These are phyloP conservation scores for Leptodontidium sp. DNA, from an alignment of 2,329 filamentous ascomycete species.

Conservation along the genomic window DNA sequence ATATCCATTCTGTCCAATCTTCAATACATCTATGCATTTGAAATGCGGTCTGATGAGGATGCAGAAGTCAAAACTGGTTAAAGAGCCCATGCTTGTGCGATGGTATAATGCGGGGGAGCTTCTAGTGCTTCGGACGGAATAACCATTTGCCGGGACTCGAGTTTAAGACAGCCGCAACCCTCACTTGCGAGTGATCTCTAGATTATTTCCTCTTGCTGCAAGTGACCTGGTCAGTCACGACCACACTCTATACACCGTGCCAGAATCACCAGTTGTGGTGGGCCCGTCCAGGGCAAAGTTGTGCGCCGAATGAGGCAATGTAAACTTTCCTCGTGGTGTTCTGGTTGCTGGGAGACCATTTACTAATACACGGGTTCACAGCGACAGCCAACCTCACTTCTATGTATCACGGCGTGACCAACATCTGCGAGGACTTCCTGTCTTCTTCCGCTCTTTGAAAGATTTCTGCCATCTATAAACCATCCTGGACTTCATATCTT, in stretches of 20 bases:
- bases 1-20: too few species aligned
- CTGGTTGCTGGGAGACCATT: conserved; percentile 42
- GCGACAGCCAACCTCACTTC: conserved; percentile 28
- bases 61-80: background rate
- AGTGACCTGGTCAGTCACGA: conserved; percentile 27
- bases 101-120: background rate
- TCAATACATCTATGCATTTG: too few species aligned
- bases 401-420: conserved; percentile 33
- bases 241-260: conserved; percentile 23
- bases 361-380: conserved; percentile 38
- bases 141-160: conserved; percentile 23
- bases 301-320: conserved; percentile 37
- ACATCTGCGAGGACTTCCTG: conserved; percentile 32
- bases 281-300: conserved; percentile 41
- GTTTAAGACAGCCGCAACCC: conserved; percentile 16
- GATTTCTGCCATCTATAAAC: conserved; percentile 12
- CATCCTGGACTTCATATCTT: conserved; percentile 1
- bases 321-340: conserved; percentile 25
- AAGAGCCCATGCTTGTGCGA: background rate
- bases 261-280: conserved; percentile 36
- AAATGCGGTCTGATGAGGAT: background rate
- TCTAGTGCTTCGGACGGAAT: conserved; percentile 24
- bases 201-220: conserved; percentile 34
- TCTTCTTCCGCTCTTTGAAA: conserved; percentile 40
- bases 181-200: conserved; percentile 28